phyloP scores from a whole-genome alignment of 352 stramenopile genomes.

The Elongisporangium prolatum region DNA sequence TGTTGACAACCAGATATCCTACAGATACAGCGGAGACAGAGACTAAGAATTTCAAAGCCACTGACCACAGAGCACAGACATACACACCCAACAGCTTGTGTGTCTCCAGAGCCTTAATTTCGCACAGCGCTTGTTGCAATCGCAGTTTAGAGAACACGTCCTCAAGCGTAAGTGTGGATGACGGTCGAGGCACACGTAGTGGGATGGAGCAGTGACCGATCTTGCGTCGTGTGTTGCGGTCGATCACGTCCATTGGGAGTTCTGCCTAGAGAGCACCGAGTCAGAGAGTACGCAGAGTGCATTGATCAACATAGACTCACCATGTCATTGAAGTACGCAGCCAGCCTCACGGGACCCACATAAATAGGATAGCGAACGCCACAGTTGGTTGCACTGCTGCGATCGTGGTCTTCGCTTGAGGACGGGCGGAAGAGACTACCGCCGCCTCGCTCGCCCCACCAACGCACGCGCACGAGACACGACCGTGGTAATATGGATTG shows the following conservation, averaged over 20 bases:
- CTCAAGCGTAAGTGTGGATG: constrained; percentile 8
- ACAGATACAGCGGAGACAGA: constrained; percentile 2
- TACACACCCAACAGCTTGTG: constrained; percentile 18
- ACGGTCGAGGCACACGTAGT: constrained; percentile 8
- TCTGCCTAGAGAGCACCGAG: constrained; percentile 18
- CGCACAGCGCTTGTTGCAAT: constrained; percentile 28
- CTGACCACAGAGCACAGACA: constrained; percentile 20
- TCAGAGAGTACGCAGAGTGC: no score
- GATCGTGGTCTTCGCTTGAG: constrained; percentile 15
- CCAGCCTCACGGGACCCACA: constrained; percentile 24
- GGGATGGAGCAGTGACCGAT: constrained; percentile 27
- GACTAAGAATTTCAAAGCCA: constrained; percentile 1
- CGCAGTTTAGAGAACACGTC: constrained; percentile 22
- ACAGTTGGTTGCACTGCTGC: constrained; percentile 3
- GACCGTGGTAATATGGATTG: constrained; percentile 16
- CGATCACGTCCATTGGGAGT: constrained; percentile 59
- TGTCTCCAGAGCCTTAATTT: constrained; percentile 21
- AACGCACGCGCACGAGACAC: constrained; percentile 46
- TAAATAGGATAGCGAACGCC: constrained; percentile 36
- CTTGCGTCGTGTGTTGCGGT: constrained; percentile 33
- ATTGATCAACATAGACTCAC: constrained; percentile 10
- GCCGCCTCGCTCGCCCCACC: constrained; percentile 47
- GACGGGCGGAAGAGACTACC: constrained; percentile 43
- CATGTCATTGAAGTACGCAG: constrained; percentile 60
- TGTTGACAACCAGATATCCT: constrained; percentile 13